A percentile compares a stretch with the other conserved stretches of the same genome.
Evolutionary conservation across 2,329 filamentous ascomycete genomes (phyloP).

Genomic region (Botryosphaeria dothidea): DNA sequence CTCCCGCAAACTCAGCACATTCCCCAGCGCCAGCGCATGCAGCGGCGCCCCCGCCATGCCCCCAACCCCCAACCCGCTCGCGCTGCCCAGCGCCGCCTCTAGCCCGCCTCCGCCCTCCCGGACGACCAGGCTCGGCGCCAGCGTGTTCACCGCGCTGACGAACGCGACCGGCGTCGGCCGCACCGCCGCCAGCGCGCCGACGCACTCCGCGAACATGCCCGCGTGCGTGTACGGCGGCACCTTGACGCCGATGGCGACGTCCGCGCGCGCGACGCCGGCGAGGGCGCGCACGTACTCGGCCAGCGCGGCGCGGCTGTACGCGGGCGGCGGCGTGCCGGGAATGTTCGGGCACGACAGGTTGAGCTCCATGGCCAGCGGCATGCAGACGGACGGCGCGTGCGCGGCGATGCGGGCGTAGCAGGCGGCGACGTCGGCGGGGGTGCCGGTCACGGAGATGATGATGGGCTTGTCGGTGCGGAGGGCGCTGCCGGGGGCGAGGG

Average conservation of each 20-base stretch:
- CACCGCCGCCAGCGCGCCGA: conserved; percentile 49
- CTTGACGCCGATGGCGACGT: conserved; percentile 62
- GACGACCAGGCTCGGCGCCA: conserved; percentile 68
- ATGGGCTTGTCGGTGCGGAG: conserved; percentile 54
- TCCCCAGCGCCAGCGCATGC: conserved; percentile 73
- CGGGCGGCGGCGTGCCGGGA: conserved; percentile 65
- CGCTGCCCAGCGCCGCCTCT: conserved; percentile 48
- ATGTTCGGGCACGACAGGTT: conserved; percentile 83
- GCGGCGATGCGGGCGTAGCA: conserved; percentile 57
- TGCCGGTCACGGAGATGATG: conserved; percentile 71
- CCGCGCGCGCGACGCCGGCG: conserved; percentile 21
- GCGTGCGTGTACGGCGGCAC: conserved; percentile 74
- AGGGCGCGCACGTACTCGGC: conserved; percentile 57
- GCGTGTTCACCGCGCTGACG: conserved; percentile 73
- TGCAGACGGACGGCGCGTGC: conserved; percentile 32
- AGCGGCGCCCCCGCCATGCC: conserved; percentile 72
- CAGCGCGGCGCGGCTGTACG: conserved; percentile 60
- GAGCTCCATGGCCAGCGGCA: conserved; percentile 69
- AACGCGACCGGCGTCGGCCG: conserved; percentile 57
- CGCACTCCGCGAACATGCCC: conserved; percentile 62
- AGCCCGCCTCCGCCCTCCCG: not conserved
- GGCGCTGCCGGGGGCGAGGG: not conserved
- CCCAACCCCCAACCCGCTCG: conserved; percentile 60
- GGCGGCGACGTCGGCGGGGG: conserved; percentile 55
- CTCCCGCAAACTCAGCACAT: conserved; percentile 66